Conservation (phyloP, 2,329 filamentous ascomycete species). For the Fusarium cicatricum region DNA sequence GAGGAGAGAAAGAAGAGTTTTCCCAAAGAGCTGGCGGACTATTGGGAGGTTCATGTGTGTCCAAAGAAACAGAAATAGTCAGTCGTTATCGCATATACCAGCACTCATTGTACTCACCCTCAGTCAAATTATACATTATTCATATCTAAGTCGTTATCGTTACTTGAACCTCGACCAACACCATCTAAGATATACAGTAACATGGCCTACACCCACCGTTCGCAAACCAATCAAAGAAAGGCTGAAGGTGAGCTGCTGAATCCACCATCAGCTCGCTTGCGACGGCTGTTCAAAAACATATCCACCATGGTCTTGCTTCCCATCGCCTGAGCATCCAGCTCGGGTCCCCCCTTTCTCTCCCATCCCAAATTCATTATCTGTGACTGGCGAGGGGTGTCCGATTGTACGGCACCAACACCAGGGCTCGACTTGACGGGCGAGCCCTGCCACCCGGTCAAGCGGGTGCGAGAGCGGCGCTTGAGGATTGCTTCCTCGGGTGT, state of each 20-base stretch:
- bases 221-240: slow-evolving; percentile 41
- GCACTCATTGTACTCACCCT: not conserved
- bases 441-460: slow-evolving; percentile 22
- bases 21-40: slow-evolving; percentile 45
- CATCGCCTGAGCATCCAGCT: slow-evolving; percentile 47
- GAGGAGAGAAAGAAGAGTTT: slow-evolving; percentile 44
- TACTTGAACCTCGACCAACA: not conserved
- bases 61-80: slow-evolving; percentile 30
- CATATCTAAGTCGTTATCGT: not conserved
- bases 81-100: not conserved
- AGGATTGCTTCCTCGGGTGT: slow-evolving; percentile 28
- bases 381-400: slow-evolving; percentile 10
- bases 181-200: slow-evolving; percentile 21
- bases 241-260: slow-evolving; percentile 42
- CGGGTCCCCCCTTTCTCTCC: slow-evolving; percentile 26
- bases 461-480: slow-evolving; percentile 34
- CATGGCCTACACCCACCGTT: no score
- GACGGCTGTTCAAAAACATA: slow-evolving; percentile 59
- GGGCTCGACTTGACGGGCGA: slow-evolving; percentile 45
- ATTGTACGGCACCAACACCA: slow-evolving; percentile 24
- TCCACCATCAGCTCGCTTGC: slow-evolving; percentile 49
- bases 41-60: slow-evolving; percentile 56
- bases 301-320: slow-evolving; percentile 64
- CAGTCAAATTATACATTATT: not conserved
- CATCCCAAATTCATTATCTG: not conserved